Evolutionary conservation across 2,329 filamentous ascomycete species (phyloP).

Genomic region (Trichoderma breve): DNA sequence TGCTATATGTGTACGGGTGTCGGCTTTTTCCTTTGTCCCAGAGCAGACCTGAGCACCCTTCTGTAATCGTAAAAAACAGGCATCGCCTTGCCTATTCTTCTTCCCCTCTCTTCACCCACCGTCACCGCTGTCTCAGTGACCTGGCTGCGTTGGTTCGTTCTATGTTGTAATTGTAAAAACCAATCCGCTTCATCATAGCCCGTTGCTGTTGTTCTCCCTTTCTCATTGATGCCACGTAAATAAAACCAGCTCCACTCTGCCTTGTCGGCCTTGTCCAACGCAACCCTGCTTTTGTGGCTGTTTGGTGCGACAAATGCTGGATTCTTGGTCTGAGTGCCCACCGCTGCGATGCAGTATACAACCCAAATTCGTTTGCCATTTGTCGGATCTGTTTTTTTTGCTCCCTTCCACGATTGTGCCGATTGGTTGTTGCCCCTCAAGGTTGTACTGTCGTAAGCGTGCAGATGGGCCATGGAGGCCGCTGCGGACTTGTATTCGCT

Average conservation of each 20-base stretch:
- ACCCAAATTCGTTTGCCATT: not conserved
- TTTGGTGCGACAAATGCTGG: not conserved
- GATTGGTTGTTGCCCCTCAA: not conserved
- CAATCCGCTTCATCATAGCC: not conserved
- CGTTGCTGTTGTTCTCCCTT: not conserved
- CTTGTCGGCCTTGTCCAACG: not conserved
- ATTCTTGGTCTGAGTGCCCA: not conserved
- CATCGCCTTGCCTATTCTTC: not conserved
- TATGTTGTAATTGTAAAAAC: not conserved
- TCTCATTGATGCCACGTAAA: conserved; percentile 13
- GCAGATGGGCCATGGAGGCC: not conserved
- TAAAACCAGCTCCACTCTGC: not conserved
- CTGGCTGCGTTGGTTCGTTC: not conserved
- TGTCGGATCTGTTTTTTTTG: not conserved
- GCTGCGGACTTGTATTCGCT: not conserved
- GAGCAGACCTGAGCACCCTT: not conserved
- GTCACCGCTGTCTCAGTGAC: not conserved
- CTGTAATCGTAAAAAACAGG: not conserved
- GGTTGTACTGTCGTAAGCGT: not conserved
- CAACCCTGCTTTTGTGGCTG: not conserved
- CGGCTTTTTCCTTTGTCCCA: not conserved
- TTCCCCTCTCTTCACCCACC: not conserved
- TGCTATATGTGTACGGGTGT: not conserved
- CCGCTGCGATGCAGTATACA: not conserved
- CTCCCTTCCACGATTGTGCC: not conserved